Conservation (phyloP, 192 early-diverging fungal species). For the Thamnidium elegans region DNA sequence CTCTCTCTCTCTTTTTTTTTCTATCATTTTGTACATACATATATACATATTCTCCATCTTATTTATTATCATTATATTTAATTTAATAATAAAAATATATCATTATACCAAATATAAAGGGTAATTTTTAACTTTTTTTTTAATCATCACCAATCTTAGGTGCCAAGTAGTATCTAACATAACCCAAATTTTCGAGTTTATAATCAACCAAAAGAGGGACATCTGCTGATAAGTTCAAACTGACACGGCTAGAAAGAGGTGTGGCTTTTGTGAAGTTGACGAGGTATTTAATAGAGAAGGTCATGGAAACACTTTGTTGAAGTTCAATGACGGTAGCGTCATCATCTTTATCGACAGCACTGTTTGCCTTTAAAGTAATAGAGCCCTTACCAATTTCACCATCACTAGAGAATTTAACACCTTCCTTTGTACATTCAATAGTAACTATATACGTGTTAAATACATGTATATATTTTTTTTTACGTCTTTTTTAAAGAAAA, state of each 20-base stretch:
- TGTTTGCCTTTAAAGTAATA: constrained; percentile 73
- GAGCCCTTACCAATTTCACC: constrained; percentile 90
- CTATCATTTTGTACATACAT: too few species aligned
- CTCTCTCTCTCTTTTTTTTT: too few species aligned
- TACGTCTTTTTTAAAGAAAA: neutral
- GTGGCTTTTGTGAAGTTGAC: constrained; percentile 95
- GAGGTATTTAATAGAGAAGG: constrained; percentile 93
- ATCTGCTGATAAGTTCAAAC: constrained; percentile 78
- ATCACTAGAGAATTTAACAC: constrained; percentile 81
- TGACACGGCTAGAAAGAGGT: constrained; percentile 73
- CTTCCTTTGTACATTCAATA: constrained; percentile 91
- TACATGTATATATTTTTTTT: neutral
- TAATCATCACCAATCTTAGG: constrained; percentile 26
- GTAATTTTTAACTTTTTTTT: neutral
- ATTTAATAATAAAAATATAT: too few species aligned
- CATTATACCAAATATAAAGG: too few species aligned
- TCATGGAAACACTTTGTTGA: constrained; percentile 74
- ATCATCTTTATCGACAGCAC: constrained; percentile 65
- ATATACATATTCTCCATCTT: too few species aligned
- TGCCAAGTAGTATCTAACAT: constrained; percentile 88
- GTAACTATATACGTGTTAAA: constrained; percentile 48
- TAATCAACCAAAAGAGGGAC: constrained; percentile 95
- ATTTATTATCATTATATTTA: too few species aligned
- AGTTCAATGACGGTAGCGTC: constrained; percentile 76
- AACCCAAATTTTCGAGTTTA: constrained; percentile 82